Base-by-base conservation (phyloP, 331 rosid species). In the Acacia pycnantha region DNA sequence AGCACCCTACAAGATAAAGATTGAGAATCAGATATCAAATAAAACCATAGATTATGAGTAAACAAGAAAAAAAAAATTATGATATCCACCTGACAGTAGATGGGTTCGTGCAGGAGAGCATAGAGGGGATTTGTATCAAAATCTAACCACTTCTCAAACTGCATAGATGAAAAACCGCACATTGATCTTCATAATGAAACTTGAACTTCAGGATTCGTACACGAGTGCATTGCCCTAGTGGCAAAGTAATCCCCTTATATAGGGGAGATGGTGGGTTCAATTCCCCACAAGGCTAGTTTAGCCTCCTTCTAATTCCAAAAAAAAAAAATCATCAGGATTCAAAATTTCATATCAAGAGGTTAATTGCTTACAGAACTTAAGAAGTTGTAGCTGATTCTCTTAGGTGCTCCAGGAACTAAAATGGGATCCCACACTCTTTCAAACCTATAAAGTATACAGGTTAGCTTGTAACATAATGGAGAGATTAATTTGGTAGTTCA, bases 341-440 rank as follows among this genome's bases (percentile, higher is more conserved):
- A 59, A 56, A 69, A 82, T 71, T 62, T 75, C 41, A 33, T 44
- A 56, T 7, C 80, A 83, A 48, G 64, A 19, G 77, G 51, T 75
- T 71, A 82, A 86, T 82, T 77, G 73, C 94, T 90, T 88, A 95
- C 99, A 79, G 91, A 82, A 59, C 75, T 89, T 77, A 95, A 85
- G 87, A 95, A 95, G 91, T 82, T 84, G 85, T 86, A 86, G 82
- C 92, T 93, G 82, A 95, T 92, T 85, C 62, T 85, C 84, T 89
- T 93, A 2, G 89, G 90, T 77, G 91, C 88, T 82, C 97, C 99
- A 0, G 91, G 90, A 78, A 93, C 97, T 88, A 95, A 50, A 44
- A 89, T 75, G 71, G 99, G 98, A 87, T 95, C 99, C 99, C 99
- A 95, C 61, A 86, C 94, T 47, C 87, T 91, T 93, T 95, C 97